These are phyloP conservation scores for Krasilnikovozyma curviuscula DNA, from an alignment of 768 basidiomycete species.

Conservation along the genomic window DNA sequence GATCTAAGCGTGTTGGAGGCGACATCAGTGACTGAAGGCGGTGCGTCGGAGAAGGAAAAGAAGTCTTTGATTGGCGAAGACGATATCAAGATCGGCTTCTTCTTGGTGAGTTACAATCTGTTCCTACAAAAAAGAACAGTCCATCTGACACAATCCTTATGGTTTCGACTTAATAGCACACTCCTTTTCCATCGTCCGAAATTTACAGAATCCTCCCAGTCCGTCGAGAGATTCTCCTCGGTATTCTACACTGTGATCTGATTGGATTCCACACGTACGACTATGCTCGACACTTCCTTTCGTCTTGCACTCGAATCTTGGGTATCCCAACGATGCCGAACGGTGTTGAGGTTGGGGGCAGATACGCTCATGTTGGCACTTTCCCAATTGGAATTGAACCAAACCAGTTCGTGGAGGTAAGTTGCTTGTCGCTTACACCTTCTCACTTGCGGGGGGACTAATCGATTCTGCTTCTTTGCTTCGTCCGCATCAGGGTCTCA, in stretches of 20 bases:
- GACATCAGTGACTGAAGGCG: conserved; percentile 4
- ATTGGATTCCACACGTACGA: conserved; percentile 99
- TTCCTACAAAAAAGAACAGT: too few relatives aligned
- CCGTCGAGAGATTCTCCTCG: conserved; percentile 89
- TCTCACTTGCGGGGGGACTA: background rate
- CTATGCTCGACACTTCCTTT: conserved; percentile 97
- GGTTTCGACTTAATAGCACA: background rate
- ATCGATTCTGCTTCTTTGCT: conserved; percentile 1
- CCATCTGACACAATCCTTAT: background rate
- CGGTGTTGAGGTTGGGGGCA: conserved; percentile 87
- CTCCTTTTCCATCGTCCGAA: conserved; percentile 11
- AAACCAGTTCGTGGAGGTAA: conserved; percentile 62
- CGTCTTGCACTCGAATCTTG: conserved; percentile 90
- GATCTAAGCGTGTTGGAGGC: background rate
- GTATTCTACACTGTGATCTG: conserved; percentile 83
- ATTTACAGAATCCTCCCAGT: conserved; percentile 72
- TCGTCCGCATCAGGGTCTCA: conserved; percentile 39
- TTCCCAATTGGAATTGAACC: conserved; percentile 99
- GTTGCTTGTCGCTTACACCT: conserved; percentile 12
- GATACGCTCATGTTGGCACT: conserved; percentile 89
- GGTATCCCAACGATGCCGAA: conserved; percentile 93
- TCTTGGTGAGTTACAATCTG: conserved; percentile 42
- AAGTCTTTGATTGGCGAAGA: conserved; percentile 1
- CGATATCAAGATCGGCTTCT: conserved; percentile 79
- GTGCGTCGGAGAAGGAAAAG: conserved; percentile 8